These are phyloP conservation scores for Neocallimastix lanati DNA, from an alignment of 192 early-diverging fungal genomes.

Conservation along the genomic window DNA sequence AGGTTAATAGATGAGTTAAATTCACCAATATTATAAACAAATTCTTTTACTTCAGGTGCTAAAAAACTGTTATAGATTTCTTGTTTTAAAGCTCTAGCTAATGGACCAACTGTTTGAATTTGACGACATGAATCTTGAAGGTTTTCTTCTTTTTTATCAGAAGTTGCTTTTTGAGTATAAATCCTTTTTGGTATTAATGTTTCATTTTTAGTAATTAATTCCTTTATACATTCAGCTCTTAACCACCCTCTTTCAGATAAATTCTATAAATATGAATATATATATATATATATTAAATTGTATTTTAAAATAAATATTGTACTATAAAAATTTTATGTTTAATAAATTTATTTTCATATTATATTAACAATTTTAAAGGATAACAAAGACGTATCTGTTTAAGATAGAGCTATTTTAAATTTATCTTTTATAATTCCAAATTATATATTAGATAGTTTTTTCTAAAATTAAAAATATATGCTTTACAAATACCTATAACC, in stretches of 20 bases:
- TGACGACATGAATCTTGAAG: not conserved
- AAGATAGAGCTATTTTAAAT: too few relatives aligned
- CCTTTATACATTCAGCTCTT: not conserved
- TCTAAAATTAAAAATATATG: too few relatives aligned
- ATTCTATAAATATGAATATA: not conserved
- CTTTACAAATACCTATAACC: too few relatives aligned
- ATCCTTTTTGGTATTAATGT: not conserved
- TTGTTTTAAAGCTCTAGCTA: not conserved
- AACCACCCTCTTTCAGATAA: not conserved
- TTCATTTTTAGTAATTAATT: not conserved
- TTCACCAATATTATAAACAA: not conserved
- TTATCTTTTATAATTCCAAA: too few relatives aligned
- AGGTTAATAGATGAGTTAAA: not conserved
- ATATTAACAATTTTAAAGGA: too few relatives aligned
- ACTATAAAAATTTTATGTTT: too few relatives aligned
- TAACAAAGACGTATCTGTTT: too few relatives aligned
- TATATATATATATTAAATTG: too few relatives aligned
- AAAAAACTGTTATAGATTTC: not conserved
- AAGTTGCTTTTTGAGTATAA: not conserved
- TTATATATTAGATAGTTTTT: too few relatives aligned
- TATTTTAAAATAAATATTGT: too few relatives aligned
- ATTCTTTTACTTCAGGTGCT: not conserved
- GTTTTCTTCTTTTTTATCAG: not conserved
- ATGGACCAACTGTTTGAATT: not conserved
- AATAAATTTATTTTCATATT: too few relatives aligned